These are phyloP conservation scores for Zostera marina DNA, from an alignment of 116 monocot species.

Conservation along the genomic window DNA sequence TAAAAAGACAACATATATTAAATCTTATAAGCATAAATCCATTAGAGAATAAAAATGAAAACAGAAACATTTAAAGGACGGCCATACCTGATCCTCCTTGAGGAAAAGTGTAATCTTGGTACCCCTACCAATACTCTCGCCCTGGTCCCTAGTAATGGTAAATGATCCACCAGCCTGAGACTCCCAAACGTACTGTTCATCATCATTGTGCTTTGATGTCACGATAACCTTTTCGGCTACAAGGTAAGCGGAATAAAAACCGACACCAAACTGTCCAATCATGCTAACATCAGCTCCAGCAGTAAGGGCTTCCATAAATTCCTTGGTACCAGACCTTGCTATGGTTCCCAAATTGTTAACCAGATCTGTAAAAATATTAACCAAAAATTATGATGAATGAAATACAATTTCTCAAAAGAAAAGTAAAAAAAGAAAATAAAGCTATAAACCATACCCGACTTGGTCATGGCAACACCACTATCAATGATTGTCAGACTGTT, in stretches of 20 bases:
- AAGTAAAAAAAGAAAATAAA: neutral
- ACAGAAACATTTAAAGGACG: neutral
- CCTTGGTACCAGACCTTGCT: slow-evolving; percentile 34
- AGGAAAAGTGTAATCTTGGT: slow-evolving; percentile 26
- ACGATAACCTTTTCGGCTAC: slow-evolving; percentile 25
- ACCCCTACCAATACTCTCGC: slow-evolving; percentile 18
- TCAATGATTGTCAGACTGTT: slow-evolving; percentile 15
- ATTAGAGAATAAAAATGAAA: neutral
- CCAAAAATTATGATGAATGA: neutral
- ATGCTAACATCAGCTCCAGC: slow-evolving; percentile 34
- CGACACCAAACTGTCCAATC: slow-evolving; percentile 34
- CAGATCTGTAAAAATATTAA: slow-evolving; percentile 10
- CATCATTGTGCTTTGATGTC: slow-evolving; percentile 21
- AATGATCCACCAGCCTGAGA: slow-evolving; percentile 20
- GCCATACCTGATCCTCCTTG: slow-evolving; percentile 24
- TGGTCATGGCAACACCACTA: slow-evolving; percentile 20
- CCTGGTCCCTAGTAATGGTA: slow-evolving; percentile 17
- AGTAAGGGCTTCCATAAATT: slow-evolving; percentile 35
- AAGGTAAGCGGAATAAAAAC: slow-evolving; percentile 22
- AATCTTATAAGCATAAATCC: neutral
- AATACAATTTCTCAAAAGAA: neutral
- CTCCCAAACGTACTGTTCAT: slow-evolving; percentile 22
- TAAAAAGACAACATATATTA: too few relatives aligned
- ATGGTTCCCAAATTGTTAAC: slow-evolving; percentile 42
- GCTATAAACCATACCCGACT: slow-evolving; percentile 3